Base-by-base conservation (phyloP, 495 filamentous ascomycete genomes). In the Lasiosphaeria ovina region DNA sequence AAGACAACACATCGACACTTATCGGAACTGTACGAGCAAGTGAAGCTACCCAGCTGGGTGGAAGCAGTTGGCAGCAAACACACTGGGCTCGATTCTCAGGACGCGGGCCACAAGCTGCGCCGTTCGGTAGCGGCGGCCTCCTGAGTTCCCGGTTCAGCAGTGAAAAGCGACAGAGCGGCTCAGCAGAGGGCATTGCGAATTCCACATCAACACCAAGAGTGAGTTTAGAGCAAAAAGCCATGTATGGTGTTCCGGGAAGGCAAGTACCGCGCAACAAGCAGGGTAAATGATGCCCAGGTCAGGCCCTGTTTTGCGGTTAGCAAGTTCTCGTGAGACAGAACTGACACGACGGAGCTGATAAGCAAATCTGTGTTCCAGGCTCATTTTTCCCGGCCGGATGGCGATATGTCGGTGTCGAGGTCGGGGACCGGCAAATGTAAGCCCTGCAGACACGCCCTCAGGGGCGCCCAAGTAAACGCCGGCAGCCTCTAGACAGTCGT, bases 361-460 rank as follows among this genome's bases (percentile, higher is more conserved):
- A 6, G 49, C 17, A 6, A 11, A 11, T 51, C 11, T 35, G 5
- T 9, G 5, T 6, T 35, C 17, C 49, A 31, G 17, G 32, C 49
- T 31, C 49, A 24, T 32, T 51, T 51, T 51, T 24, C 49, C 49
- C 16, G 24, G 24, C 49, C 49, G 49, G 17, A 12, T 51, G 49
- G 49, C 49, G 49, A 47, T 47, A 4, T 47, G 12, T 47, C 44
- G 44, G 44, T 47, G 44, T 9, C 40, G 5, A n/a, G 49, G 12
- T n/a, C 44, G 5, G 44, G 11, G 5, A 11, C 44, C 49, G 49
- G 49, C 49, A 51, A 51, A 50, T 32, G 11, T 35, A 5, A 32
- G 4, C 32, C 11, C 49, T 51, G 49, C 10, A 6, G 16, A 51
- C 40, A 45, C 40, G n/a, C 16, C 4, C 11, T n/a, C 44, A 47